Evolutionary conservation across 192 early-diverging fungal genomes (phyloP), one percentile per base, ranked within the genome.

Genomic region (Backusella parvicylindrica): DNA sequence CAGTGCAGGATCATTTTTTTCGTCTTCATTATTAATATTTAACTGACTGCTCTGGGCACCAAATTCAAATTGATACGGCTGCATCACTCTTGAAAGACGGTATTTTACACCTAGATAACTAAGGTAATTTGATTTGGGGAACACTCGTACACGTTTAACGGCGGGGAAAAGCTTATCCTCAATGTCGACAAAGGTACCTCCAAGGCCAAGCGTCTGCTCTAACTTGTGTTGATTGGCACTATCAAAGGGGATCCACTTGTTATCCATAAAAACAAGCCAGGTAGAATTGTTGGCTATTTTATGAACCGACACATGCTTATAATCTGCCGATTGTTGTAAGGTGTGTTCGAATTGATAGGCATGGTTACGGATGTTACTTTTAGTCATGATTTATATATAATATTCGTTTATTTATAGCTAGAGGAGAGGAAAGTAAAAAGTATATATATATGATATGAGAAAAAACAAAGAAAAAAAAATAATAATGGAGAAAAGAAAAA

Each of bases 41-140:
- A 26, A 23, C 23, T 35, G 68, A 47, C 15, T 38, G 31, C 23
- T 21, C 40, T 41, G 38, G 40, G 38, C 68, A 26, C 26, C 40
- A 41, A 70, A 26, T 31, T 70, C 68, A 56, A 50, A 71, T 41
- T 28, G 74, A 67, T 72, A 64, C 21, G 76, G 71, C 41, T 77
- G 70, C 64, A 77, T 72, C 41, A 77, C 71, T 56, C 71, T 40
- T 38, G 64, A 72, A 15, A 77, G 35, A 6, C 76, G 76, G 38
- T 77, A 77, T 32, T 77, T 77, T 35, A 77, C 76, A 66, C 76
- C 76, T 16, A 77, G 65, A 65, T 77, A 77, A 66, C 76, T 77
- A 18, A 77, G 65, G 53, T 77, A 77, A 64, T 77, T 77, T 23
- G 64, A 63, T 26, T 77, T 77, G 12, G 76, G 76, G 38, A 77